Evolutionary conservation across 2,329 filamentous ascomycete genomes (phyloP), one percentile per base, ranked within the genome.

Genomic region (Epichloe aotearoae): DNA sequence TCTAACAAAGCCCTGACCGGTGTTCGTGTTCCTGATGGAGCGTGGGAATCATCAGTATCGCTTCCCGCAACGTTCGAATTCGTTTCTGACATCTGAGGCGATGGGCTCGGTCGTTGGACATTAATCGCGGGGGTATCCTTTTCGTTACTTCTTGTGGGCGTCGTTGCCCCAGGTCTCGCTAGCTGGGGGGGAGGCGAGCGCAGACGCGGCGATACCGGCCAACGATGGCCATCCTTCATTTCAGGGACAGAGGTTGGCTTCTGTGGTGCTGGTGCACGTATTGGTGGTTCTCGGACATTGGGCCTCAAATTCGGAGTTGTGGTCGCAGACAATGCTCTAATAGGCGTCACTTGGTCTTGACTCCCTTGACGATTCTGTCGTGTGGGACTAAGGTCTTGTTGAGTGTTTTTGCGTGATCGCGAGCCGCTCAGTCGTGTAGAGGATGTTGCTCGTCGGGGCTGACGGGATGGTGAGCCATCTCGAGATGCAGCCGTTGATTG

Each of bases 181-280:
- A 72, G 61, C 49, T 71, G 62, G 12, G 20, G 20, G 1, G 86
- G 85, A 50, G 87, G 87, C 7, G 87, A 89, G 63, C 83, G 85
- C 56, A 93, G 65, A 55, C 86, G 78, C 44, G 87, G 86, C 45
- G 86, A 90, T 54, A 84, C 69, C 26, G 87, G 85, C 86, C 86
- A 91, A 66, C 83, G 78, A 55, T 80, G 80, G 49, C 75, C 75
- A 52, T 82, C 76, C 60, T 64, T 75, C 40, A 74, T 61, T 49
- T 84, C 75, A 48, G 71, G 63, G 47, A 66, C 62, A 54, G 71
- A 62, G 23, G 71, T 64, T 5, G 76, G 69, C 65, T 89, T 88
- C 59, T 83, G 76, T 14, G 84, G 79, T 54, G 76, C 75, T 43
- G 82, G 74, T 50, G 79, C 72, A 67, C 82, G 82, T 58, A 78